phyloP scores from a whole-genome alignment of 495 filamentous ascomycete genomes.

The Lasiosphaeria miniovina region DNA sequence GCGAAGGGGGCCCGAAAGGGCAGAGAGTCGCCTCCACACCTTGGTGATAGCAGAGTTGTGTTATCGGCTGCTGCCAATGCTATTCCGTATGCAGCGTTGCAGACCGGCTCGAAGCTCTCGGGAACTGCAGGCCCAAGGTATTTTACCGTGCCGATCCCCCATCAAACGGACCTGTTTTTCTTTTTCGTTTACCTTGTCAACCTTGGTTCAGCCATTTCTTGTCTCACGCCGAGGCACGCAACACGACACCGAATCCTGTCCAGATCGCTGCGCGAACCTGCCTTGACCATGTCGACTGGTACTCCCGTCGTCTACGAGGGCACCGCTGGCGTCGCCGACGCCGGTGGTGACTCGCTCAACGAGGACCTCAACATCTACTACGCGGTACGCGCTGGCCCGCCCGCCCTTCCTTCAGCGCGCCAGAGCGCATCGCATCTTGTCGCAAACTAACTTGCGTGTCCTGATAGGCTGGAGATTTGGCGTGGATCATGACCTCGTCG shows the following conservation, averaged over 20 bases:
- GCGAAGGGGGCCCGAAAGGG: slow-evolving; percentile 19
- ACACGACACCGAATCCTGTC: slow-evolving; percentile 3
- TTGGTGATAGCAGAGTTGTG: slow-evolving; percentile 1
- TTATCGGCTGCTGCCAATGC: background rate
- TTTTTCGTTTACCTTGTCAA: slow-evolving; percentile 8
- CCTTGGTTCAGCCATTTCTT: slow-evolving; percentile 18
- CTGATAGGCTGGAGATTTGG: slow-evolving; percentile 78
- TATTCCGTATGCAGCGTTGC: background rate
- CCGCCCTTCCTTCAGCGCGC: background rate
- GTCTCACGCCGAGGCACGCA: background rate
- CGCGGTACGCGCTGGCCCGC: slow-evolving; percentile 52
- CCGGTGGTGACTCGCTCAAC: slow-evolving; percentile 71
- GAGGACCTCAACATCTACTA: slow-evolving; percentile 81
- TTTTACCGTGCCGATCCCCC: slow-evolving; percentile 28
- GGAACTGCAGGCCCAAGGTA: slow-evolving; percentile 12
- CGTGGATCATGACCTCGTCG: slow-evolving; percentile 84
- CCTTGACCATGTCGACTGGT: slow-evolving; percentile 35
- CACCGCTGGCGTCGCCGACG: slow-evolving; percentile 41
- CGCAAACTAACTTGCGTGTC: background rate
- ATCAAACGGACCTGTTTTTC: background rate
- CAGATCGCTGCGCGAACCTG: background rate
- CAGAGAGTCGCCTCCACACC: slow-evolving; percentile 14
- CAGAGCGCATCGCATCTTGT: background rate
- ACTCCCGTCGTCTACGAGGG: slow-evolving; percentile 61
- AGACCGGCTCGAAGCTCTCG: background rate